These are phyloP conservation scores for Neoboletus magnificus DNA, from an alignment of 768 basidiomycete genomes.

Conservation along the genomic window DNA sequence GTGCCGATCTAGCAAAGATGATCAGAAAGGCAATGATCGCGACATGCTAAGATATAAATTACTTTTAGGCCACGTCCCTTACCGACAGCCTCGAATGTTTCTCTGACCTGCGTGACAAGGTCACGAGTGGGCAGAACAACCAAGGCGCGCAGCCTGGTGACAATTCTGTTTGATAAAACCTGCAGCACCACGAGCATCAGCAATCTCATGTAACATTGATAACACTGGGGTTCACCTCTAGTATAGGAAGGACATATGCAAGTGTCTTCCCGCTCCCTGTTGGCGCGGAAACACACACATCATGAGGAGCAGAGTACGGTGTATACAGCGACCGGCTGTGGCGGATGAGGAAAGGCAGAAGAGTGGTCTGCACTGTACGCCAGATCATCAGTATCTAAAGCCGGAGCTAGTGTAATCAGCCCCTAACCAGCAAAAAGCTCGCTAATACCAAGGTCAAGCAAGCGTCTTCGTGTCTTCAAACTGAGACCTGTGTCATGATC, in stretches of 20 bases:
- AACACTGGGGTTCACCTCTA: slow-evolving; percentile 56
- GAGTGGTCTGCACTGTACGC: slow-evolving; percentile 76
- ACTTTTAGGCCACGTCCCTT: slow-evolving; percentile 90
- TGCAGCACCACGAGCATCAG: slow-evolving; percentile 26
- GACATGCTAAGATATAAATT: neutral
- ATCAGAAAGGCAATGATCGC: neutral
- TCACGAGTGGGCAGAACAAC: slow-evolving; percentile 93
- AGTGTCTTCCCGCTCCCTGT: slow-evolving; percentile 98
- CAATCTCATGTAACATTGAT: neutral
- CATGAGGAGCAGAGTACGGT: slow-evolving; percentile 63
- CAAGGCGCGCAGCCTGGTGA: slow-evolving; percentile 84
- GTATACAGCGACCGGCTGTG: slow-evolving; percentile 51
- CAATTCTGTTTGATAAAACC: slow-evolving; percentile 68
- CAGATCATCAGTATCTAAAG: slow-evolving; percentile 13
- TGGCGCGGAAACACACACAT: slow-evolving; percentile 93
- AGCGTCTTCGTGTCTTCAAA: slow-evolving; percentile 54
- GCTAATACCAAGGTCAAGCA: slow-evolving; percentile 75
- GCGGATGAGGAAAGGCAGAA: slow-evolving; percentile 78
- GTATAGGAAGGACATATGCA: slow-evolving; percentile 90
- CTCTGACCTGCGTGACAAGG: slow-evolving; percentile 86
- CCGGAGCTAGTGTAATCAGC: slow-evolving; percentile 2
- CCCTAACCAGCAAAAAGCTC: slow-evolving; percentile 83
- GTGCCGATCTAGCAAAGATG: slow-evolving; percentile 53
- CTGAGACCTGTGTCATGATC: slow-evolving; percentile 51
- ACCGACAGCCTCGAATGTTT: slow-evolving; percentile 82